Conservation (phyloP, 768 basidiomycete genomes). For the Russula brevipes region DNA sequence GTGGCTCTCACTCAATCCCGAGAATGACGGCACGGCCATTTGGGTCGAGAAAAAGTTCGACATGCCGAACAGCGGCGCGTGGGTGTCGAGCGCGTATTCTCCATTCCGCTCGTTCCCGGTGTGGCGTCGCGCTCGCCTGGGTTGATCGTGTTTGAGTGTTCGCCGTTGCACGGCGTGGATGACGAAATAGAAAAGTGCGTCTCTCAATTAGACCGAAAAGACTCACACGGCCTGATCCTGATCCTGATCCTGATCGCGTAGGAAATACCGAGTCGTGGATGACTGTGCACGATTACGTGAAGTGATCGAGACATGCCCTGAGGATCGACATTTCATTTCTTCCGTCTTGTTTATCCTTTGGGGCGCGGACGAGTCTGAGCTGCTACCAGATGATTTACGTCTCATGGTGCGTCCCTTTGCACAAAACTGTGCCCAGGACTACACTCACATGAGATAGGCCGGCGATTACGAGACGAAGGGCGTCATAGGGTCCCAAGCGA, state of each 20-base stretch:
- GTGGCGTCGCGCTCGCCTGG: slow-evolving; percentile 43
- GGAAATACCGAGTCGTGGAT: slow-evolving; percentile 66
- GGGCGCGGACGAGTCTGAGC: slow-evolving; percentile 42
- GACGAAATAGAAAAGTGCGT: slow-evolving; percentile 66
- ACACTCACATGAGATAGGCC: slow-evolving; percentile 36
- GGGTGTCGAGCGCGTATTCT: slow-evolving; percentile 58
- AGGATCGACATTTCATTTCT: slow-evolving; percentile 55
- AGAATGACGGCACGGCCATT: slow-evolving; percentile 69
- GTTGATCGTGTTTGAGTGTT: slow-evolving; percentile 69
- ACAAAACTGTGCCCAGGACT: not conserved
- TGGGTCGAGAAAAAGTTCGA: slow-evolving; percentile 78
- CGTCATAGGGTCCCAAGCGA: slow-evolving; percentile 37
- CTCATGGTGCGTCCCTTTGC: slow-evolving; percentile 48
- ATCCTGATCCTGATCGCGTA: slow-evolving; percentile 29
- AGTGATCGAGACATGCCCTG: slow-evolving; percentile 49
- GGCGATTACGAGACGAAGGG: slow-evolving; percentile 44
- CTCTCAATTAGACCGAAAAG: too few species aligned
- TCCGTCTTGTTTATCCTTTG: slow-evolving; percentile 59
- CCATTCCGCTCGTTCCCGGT: slow-evolving; percentile 45
- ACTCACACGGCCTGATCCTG: too few species aligned
- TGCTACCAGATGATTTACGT: slow-evolving; percentile 44
- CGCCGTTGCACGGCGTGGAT: slow-evolving; percentile 53
- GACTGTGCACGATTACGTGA: slow-evolving; percentile 69
- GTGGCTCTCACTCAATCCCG: slow-evolving; percentile 73
- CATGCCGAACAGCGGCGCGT: slow-evolving; percentile 56